Evolutionary conservation across 2,329 filamentous ascomycete genomes (phyloP), one percentile per base, ranked within the genome.

Genomic region (Alternaria viburni): DNA sequence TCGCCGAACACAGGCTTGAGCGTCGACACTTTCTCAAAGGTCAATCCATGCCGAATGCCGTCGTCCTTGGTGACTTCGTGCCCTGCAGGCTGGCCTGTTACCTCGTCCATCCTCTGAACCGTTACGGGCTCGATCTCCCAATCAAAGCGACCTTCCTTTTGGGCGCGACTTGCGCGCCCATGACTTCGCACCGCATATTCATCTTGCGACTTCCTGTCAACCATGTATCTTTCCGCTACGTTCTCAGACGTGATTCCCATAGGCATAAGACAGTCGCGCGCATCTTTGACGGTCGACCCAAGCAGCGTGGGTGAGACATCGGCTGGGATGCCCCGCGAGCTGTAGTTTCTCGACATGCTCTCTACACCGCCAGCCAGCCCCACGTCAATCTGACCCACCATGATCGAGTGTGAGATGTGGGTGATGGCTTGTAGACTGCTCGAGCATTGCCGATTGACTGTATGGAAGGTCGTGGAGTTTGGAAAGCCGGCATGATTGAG

Each of bases 191-290:
- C 92, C 0, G 95, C 93, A 79, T 91, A 98, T 71, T 87, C 85
- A 80, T 99, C 96, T 82, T 98, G 92, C 75, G 84, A 83, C 76
- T 93, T 89, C 65, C 96, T 88, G 6, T 88, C 84, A 75, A 98
- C 89, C 72, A 90, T 87, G 79, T 97, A 98, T 82, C 97, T 94
- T 57, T 89, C 88, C 70, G 91, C 93, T 19, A 99, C 93, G 77
- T 97, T 98, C 85, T 99, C 95, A 62, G 91, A 95, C 2, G 96
- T 98, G 87, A 97, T 96, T n/a, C 96, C 95, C 96, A 99, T 99
- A 65, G 95, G 91, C 86, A 93, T 88, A 86, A 94, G 87, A 85
- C 93, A 96, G 82, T 98, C 94, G 46, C 83, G 82, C 0, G 93
- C 88, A 77, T 97, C 93, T 78, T 93, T 91, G 82, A 87, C 90